Percentiles rank a stretch among this genome's conserved stretches.
Conservation (phyloP, 768 basidiomycete genomes). For the Suillus discolor region DNA sequence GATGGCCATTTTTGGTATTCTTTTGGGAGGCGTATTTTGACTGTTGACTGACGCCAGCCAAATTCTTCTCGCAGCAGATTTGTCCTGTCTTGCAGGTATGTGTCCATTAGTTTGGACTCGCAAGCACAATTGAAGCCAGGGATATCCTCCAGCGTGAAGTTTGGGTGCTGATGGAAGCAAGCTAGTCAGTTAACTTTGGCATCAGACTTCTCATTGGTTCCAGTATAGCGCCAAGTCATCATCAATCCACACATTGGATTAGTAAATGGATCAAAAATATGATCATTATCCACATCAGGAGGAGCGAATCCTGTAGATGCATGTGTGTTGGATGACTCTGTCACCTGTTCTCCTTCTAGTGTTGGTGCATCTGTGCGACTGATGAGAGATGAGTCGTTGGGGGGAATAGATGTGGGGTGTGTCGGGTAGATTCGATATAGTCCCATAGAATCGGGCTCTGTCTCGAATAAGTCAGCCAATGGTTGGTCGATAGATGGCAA, state of each 20-base stretch:
- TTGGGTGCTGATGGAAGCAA: constrained; percentile 20
- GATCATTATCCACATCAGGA: not conserved
- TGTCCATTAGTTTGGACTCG: constrained; percentile 14
- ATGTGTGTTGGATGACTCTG: no score
- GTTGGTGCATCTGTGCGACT: no score
- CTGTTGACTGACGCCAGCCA: constrained; percentile 24
- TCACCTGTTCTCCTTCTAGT: no score
- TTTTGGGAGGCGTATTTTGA: constrained; percentile 28
- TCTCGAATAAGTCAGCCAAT: no score
- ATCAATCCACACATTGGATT: constrained; percentile 14
- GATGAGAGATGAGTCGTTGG: no score
- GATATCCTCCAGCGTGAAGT: constrained; percentile 9
- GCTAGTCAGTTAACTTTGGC: constrained; percentile 25
- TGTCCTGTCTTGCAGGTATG: constrained; percentile 16
- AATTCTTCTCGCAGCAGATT: constrained; percentile 15
- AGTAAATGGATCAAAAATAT: constrained; percentile 19
- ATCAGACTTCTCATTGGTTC: constrained; percentile 19
- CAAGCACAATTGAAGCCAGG: constrained; percentile 26
- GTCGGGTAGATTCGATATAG: no score
- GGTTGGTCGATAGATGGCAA: no score
- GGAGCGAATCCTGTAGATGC: no score
- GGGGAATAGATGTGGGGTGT: no score
- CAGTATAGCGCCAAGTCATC: constrained; percentile 9
- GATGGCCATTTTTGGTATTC: constrained; percentile 5
- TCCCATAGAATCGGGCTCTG: no score